Percentiles rank a stretch among this genome's conserved stretches.
These are phyloP conservation scores for Ministeria vibrans DNA, from an alignment of 78 protist genomes.

Conservation along the genomic window DNA sequence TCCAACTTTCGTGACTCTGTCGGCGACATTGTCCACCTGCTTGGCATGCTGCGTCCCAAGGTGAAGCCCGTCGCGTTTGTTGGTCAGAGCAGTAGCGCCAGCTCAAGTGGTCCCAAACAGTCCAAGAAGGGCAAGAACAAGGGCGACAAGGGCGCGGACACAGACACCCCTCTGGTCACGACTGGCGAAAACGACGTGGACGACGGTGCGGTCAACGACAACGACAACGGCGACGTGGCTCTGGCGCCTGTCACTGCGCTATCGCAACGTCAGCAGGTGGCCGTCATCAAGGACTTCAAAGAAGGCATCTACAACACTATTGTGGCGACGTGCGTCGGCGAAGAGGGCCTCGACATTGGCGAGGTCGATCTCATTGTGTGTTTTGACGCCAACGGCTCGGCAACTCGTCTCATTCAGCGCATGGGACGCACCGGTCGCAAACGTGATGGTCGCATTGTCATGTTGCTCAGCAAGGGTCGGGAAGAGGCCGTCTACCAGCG, in stretches of 20 bases:
- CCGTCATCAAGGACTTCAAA: constrained; percentile 40
- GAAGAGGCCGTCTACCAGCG: constrained; percentile 33
- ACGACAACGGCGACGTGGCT: neutral
- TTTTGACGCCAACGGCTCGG: constrained; percentile 65
- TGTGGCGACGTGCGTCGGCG: constrained; percentile 91
- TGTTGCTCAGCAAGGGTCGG: constrained; percentile 29
- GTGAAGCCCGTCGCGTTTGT: constrained; percentile 24
- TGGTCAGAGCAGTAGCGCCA: constrained; percentile 10
- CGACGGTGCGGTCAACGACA: no score
- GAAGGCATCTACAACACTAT: constrained; percentile 69
- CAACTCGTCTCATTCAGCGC: constrained; percentile 80
- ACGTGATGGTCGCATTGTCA: constrained; percentile 49
- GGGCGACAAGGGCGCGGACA: constrained; percentile 1
- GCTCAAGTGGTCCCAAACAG: no score
- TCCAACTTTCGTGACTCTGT: constrained; percentile 37
- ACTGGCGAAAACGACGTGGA: no score
- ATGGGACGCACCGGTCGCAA: constrained; percentile 90
- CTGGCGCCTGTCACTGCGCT: neutral
- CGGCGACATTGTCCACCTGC: constrained; percentile 9
- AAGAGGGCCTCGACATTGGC: constrained; percentile 81
- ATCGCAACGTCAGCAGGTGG: constrained; percentile 6
- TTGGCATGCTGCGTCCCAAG: neutral
- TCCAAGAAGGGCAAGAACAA: neutral
- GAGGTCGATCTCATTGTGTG: constrained; percentile 87
- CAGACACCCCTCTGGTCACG: no score